A percentile compares a stretch with the other conserved stretches of the same genome.
phyloP scores from a whole-genome alignment of 495 filamentous ascomycete species.

The Penicillium atrosanguineum region DNA sequence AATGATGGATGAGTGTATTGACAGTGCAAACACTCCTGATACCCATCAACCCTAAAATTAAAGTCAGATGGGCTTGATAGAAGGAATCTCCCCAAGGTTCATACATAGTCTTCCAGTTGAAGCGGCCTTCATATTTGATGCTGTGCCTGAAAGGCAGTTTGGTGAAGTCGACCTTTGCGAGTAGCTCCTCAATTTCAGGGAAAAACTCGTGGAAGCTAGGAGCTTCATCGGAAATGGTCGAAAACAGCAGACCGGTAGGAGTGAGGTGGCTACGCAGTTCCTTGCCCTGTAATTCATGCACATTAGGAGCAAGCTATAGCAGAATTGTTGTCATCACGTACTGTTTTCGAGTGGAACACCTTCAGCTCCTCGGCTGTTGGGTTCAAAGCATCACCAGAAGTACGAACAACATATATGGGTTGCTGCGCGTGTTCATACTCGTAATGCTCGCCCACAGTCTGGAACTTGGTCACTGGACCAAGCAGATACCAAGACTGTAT shows the following conservation, averaged over 20 bases:
- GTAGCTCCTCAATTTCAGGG: constrained; percentile 47
- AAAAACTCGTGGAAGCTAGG: constrained; percentile 57
- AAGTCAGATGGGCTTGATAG: background rate
- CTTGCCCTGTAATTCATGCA: constrained; percentile 18
- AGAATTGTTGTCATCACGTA: constrained; percentile 5
- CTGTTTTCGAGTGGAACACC: constrained; percentile 39
- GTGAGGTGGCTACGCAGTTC: constrained; percentile 48
- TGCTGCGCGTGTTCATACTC: constrained; percentile 57
- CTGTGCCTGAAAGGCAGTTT: constrained; percentile 53
- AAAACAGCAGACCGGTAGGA: constrained; percentile 53
- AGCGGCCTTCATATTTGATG: constrained; percentile 55
- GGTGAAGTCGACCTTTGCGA: constrained; percentile 55
- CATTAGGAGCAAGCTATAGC: background rate
- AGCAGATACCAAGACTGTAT: constrained; percentile 59
- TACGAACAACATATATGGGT: constrained; percentile 43
- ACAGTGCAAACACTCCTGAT: constrained; percentile 63
- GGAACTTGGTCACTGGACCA: constrained; percentile 58
- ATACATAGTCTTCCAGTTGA: constrained; percentile 67
- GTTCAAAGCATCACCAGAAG: constrained; percentile 26
- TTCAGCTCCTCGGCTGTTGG: constrained; percentile 37
- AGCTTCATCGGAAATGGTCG: constrained; percentile 49
- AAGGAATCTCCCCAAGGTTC: background rate
- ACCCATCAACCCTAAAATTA: constrained; percentile 54
- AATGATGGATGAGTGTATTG: constrained; percentile 64
- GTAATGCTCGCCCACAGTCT: constrained; percentile 41